These are phyloP conservation scores for Apiotrichum sp. DNA, from an alignment of 1,284 basidiomycete genomes.

Conservation along the genomic window DNA sequence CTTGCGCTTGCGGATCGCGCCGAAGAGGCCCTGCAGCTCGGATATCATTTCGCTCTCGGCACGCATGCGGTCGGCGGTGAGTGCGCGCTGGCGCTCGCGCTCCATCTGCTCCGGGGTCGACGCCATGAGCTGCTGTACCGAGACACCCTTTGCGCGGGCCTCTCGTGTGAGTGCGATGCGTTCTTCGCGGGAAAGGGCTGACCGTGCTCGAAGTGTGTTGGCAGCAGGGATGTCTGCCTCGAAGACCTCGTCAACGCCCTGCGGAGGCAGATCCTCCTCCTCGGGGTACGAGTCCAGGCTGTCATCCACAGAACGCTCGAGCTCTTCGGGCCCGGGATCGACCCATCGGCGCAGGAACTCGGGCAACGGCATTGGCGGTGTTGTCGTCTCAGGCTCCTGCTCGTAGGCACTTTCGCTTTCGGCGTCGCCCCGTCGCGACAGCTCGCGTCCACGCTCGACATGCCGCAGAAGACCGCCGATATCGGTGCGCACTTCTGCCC, in stretches of 20 bases:
- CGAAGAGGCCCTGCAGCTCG: constrained; percentile 40
- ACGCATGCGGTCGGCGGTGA: constrained; percentile 1
- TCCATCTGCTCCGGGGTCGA: not conserved
- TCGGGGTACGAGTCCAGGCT: not conserved
- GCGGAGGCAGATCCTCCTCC: constrained; percentile 21
- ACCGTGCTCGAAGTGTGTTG: not conserved
- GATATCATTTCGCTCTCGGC: constrained; percentile 28
- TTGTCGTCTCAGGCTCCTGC: not conserved
- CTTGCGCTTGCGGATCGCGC: constrained; percentile 32
- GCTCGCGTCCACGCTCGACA: constrained; percentile 16
- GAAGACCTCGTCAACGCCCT: constrained; percentile 33
- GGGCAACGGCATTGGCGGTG: constrained; percentile 12
- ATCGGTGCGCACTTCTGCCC: constrained; percentile 16
- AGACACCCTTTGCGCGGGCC: constrained; percentile 29
- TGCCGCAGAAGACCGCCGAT: constrained; percentile 16
- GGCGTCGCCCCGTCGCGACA: not conserved
- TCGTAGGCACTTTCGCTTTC: not conserved
- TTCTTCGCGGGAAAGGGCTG: constrained; percentile 27
- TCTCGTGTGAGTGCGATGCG: constrained; percentile 29
- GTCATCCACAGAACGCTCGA: constrained; percentile 8
- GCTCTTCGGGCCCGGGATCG: constrained; percentile 6
- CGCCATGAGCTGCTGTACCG: constrained; percentile 19
- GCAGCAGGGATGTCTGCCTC: constrained; percentile 16
- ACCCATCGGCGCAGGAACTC: constrained; percentile 27
- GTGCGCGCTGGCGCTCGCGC: constrained; percentile 4